A percentile compares a stretch with the other conserved stretches of the same genome.
Conservation (phyloP, 2,329 filamentous ascomycete genomes). For the Fusarium tanahbumbuense region DNA sequence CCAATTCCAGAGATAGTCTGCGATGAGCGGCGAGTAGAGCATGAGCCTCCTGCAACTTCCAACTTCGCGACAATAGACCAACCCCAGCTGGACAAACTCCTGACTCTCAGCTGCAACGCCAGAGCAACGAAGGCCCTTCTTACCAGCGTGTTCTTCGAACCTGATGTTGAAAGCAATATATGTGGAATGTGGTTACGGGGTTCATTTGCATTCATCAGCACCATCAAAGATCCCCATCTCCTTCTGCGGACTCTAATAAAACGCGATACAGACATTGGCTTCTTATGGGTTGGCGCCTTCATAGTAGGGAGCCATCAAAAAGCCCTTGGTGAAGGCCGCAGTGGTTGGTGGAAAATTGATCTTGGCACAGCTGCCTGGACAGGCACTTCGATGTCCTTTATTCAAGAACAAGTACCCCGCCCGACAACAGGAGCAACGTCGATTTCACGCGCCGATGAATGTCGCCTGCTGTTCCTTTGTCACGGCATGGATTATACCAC, state of each 20-base stretch:
- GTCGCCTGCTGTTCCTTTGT: conserved; percentile 29
- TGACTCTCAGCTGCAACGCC: not conserved
- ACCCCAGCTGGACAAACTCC: not conserved
- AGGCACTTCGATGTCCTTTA: conserved; percentile 25
- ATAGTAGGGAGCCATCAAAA: conserved; percentile 19
- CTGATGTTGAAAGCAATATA: not conserved
- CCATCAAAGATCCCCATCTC: rapidly evolving
- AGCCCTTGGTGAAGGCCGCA: conserved; percentile 12
- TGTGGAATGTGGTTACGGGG: not conserved
- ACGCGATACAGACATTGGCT: not conserved
- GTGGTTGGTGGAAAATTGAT: conserved; percentile 30
- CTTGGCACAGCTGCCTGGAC: conserved; percentile 37
- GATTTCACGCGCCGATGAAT: conserved; percentile 40
- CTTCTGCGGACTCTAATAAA: rapidly evolving
- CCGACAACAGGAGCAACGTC: not conserved
- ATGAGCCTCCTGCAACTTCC: rapidly evolving
- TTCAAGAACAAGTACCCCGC: conserved; percentile 16
- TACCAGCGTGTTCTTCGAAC: not conserved
- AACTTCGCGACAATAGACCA: rapidly evolving
- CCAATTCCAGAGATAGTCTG: rapidly evolving
- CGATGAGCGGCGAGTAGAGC: rapidly evolving
- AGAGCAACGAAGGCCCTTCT: not conserved
- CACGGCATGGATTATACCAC: conserved; percentile 16
- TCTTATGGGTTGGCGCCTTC: conserved; percentile 39
- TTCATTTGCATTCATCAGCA: rapidly evolving